Evolutionary conservation across 1,284 basidiomycete genomes (phyloP).

Genomic region (Fistulina hepatica): DNA sequence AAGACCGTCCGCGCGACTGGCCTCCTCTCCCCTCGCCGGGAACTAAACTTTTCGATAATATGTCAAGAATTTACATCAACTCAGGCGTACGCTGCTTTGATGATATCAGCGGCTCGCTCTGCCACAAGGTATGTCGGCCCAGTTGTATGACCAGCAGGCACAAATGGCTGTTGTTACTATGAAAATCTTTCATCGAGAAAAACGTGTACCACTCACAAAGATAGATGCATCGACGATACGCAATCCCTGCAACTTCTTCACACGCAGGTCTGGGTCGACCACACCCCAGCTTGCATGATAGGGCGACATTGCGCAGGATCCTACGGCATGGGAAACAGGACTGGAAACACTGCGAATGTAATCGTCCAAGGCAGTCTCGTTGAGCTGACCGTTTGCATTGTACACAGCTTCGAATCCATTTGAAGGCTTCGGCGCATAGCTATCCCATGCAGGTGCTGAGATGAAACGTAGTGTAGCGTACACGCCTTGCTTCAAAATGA

Average conservation of each 20-base stretch:
- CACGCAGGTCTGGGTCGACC: constrained; percentile 31
- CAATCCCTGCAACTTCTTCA: constrained; percentile 27
- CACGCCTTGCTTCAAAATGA: constrained; percentile 24
- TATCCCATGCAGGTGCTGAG: constrained; percentile 24
- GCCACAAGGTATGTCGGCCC: constrained; percentile 19
- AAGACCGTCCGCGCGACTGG: no score
- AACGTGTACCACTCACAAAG: constrained; percentile 15
- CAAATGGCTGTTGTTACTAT: constrained; percentile 14
- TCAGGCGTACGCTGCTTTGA: constrained; percentile 14
- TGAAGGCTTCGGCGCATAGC: constrained; percentile 21
- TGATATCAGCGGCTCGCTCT: constrained; percentile 20
- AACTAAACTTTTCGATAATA: no score
- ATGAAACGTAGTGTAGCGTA: constrained; percentile 24
- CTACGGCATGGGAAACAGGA: constrained; percentile 19
- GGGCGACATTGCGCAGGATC: constrained; percentile 23
- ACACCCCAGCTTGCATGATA: constrained; percentile 19
- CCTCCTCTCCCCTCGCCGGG: no score
- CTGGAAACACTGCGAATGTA: constrained; percentile 16
- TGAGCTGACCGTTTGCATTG: constrained; percentile 6
- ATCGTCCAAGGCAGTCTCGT: constrained; percentile 16
- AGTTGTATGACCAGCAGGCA: constrained; percentile 19
- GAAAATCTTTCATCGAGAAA: not conserved
- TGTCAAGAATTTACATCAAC: no score
- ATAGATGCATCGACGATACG: constrained; percentile 33
- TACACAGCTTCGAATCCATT: constrained; percentile 8